Conservation (phyloP, 768 basidiomycete species). For the Chlorophyllum brunneum region DNA sequence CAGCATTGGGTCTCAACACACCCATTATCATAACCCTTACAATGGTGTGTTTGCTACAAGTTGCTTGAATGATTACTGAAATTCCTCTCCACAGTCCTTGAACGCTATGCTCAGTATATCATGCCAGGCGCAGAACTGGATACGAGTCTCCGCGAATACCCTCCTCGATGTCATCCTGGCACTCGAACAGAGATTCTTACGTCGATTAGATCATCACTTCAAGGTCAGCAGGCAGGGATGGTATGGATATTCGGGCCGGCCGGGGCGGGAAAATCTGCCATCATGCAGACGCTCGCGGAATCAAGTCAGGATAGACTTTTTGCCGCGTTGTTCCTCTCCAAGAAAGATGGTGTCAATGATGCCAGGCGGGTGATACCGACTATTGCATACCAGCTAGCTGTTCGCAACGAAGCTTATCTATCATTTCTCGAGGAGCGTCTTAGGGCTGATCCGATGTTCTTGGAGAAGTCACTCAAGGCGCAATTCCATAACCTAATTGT, state of each 20-base stretch:
- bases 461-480: not conserved
- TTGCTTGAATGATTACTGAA: too few species aligned
- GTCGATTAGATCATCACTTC: not conserved
- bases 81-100: not conserved
- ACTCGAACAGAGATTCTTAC: not conserved
- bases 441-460: not conserved
- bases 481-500: not conserved
- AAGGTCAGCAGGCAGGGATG: not conserved
- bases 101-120: not conserved
- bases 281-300: constrained; percentile 6
- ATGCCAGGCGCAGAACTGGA: not conserved
- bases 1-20: constrained; percentile 4
- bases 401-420: not conserved
- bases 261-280: constrained; percentile 4
- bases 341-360: not conserved
- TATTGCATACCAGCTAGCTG: constrained; percentile 1
- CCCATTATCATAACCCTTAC: not conserved
- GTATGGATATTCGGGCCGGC: constrained; percentile 2
- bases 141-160: not conserved
- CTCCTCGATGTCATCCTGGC: too few species aligned
- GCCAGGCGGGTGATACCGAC: not conserved
- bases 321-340: not conserved
- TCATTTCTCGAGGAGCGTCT: not conserved
- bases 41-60: too few species aligned
- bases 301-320: not conserved